Base-by-base conservation (phyloP, 78 protist species). In the slime mould (Dictyostelium discoideum) region DNA sequence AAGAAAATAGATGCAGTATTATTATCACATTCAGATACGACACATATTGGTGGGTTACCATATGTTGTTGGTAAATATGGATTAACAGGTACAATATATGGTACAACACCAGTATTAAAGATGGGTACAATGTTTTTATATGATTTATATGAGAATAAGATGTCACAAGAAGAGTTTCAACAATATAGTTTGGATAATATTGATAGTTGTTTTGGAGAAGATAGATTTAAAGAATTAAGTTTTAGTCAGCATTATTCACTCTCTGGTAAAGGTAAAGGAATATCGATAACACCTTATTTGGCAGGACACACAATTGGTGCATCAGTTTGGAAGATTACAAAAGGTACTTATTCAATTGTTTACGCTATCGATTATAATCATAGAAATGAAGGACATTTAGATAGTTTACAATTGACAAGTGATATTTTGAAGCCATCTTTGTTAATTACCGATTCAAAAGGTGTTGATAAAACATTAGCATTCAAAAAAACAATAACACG, bases 31-130 rank as follows among this genome's bases (percentile, higher is more conserved):
- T 84, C 98, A 40, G 99, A 98, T 92, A 24, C 98, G 40, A 26
- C 20, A 84, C 99, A 98, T 85, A 46, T 97, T 9, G 99, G 99
- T 11, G 99, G 96, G 14, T 85, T 99, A 83, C 98, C 99, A 37
- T 98, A 96, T 90, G 92, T 87, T 22, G 9, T 86, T 63, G 84
- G 95, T 22, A 57, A 48, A 54, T 40, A 94, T 40, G 98, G 98
- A 16, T 48, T 98, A 46, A 26, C 54, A 69, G 92, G 92, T 6
- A 97, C 95, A 18, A 88, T 98, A 3, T 99, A 97, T 84, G 98
- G 97, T 2, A 99, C 99, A 29, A 79, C 96, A 9, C 99, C 99
- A 20, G 96, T 97, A 8, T 20, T 20, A 14, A 78, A 96, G 87
- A 97, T 99, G 98, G 99, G 99, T 10, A 95, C 96, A 92, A 84